These are phyloP conservation scores for Xylariaceae sp. DNA, from an alignment of 2,329 filamentous ascomycete species.

Conservation along the genomic window DNA sequence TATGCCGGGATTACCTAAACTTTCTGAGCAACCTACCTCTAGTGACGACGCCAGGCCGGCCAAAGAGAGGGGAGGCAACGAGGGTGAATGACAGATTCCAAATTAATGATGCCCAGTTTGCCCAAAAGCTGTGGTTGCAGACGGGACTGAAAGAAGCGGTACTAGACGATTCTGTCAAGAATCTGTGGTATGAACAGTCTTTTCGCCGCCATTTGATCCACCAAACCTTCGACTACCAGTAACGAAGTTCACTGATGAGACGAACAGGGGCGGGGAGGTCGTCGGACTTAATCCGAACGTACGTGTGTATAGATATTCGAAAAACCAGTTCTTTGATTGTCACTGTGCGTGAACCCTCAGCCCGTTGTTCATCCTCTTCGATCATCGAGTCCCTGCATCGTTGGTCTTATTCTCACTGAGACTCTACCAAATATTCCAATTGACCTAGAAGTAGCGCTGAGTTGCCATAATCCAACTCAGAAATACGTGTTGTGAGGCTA, in stretches of 20 bases:
- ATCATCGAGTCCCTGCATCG: background rate
- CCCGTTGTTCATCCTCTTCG: background rate
- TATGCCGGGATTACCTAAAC: conserved; percentile 72
- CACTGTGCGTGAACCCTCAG: conserved; percentile 63
- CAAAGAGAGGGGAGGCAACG: conserved; percentile 74
- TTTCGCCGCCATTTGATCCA: background rate
- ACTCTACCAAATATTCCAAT: background rate
- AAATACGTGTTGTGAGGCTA: conserved; percentile 13
- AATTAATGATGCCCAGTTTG: conserved; percentile 70
- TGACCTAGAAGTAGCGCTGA: background rate
- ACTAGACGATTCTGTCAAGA: conserved; percentile 38
- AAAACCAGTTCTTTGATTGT: conserved; percentile 86
- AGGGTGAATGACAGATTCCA: conserved; percentile 89
- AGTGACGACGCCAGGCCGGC: conserved; percentile 71
- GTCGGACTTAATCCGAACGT: conserved; percentile 88
- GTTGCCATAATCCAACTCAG: background rate
- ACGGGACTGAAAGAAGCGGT: conserved; percentile 68
- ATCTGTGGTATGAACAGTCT: conserved; percentile 41
- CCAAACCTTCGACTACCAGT: background rate
- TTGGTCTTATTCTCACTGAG: background rate
- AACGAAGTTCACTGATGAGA: conserved; percentile 4
- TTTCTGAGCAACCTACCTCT: conserved; percentile 66
- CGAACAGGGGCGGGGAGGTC: conserved; percentile 71
- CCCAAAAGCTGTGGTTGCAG: conserved; percentile 68
- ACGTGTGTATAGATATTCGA: conserved; percentile 78